Evolutionary conservation across 139 green algal species (phyloP), one percentile per base, ranked within the genome.

Genomic region (Spirogloea muscicola): DNA sequence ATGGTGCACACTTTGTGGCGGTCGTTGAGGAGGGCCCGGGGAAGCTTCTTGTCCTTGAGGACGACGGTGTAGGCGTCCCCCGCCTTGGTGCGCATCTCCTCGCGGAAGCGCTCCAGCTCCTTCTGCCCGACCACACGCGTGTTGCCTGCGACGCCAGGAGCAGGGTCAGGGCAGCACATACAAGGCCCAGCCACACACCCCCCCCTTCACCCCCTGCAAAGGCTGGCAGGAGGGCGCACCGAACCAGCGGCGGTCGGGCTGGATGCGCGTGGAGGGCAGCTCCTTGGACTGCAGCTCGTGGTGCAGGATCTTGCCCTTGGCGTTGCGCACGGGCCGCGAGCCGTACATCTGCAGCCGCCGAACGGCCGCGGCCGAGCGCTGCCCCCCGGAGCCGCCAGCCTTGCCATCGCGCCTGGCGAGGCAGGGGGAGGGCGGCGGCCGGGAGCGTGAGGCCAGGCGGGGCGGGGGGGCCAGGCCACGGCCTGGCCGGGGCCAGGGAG

Each of bases 121-220:
- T 96, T 94, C 82, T 96, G 91, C 0, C 94, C 94, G 18, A 98
- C 89, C 1, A 98, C 91, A 38, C 94, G 89, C 10, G 94, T 97
- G 86, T 99, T 99, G 63, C 94, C 73, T 81, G 73, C 58, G 29
- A 10, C 29, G 13, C 55, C 10, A 64, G 10, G 10, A 13, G 36
- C 55, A 27, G 10, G 29, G 10, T 64, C 55, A 40, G 55, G 55
- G 39, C 29, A 42, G 29, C 10, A 13, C 29, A 9, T 64, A 13
- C 55, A 38, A 64, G 55, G 29, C 29, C n/a, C n/a, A n/a, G n/a
- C n/a, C n/a, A n/a, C n/a, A n/a, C n/a, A n/a, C n/a, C n/a, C n/a
- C n/a, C n/a, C n/a, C n/a, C n/a, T n/a, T n/a, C n/a, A n/a, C n/a
- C n/a, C n/a, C n/a, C n/a, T n/a, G n/a, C n/a, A n/a, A n/a, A n/a